phyloP scores from a whole-genome alignment of 2,329 filamentous ascomycete genomes.

The Sclerotinia subarctica region DNA sequence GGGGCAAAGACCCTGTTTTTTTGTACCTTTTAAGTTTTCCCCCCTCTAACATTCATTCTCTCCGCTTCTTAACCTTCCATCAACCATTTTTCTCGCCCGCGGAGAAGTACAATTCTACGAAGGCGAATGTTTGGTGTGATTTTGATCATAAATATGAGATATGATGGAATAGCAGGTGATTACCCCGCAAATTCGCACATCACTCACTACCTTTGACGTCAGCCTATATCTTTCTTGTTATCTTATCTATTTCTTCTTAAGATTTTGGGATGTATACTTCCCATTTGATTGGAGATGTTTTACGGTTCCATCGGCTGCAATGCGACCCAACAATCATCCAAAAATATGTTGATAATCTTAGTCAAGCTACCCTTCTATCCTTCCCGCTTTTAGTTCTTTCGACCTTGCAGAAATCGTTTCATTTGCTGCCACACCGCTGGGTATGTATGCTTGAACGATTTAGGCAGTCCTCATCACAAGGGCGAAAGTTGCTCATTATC shows the following conservation, averaged over 20 bases:
- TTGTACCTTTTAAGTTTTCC: background rate
- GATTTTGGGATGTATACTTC: background rate
- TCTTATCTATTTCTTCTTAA: conserved; percentile 6
- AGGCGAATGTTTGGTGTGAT: background rate
- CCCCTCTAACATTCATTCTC: background rate
- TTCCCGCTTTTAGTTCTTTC: background rate
- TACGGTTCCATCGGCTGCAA: conserved; percentile 4
- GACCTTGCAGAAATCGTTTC: background rate
- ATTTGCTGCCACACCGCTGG: conserved; percentile 10
- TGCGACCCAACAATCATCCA: background rate
- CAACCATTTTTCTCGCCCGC: background rate
- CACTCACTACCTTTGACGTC: background rate
- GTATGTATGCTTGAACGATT: conserved; percentile 1
- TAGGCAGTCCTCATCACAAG: conserved; percentile 1
- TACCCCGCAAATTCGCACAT: conserved; percentile 8
- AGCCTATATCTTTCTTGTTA: conserved; percentile 2
- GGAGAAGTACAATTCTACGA: background rate
- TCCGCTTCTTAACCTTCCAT: background rate
- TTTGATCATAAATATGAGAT: conserved; percentile 7
- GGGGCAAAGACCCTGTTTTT: conserved; percentile 3
- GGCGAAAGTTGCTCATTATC: background rate
- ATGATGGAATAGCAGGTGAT: background rate
- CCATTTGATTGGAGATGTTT: conserved; percentile 7
- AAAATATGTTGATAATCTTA: background rate
- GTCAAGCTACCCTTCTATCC: conserved; percentile 3